Conservation (phyloP, 108 stramenopile species). For the Cyclostephanos tholiformis region DNA sequence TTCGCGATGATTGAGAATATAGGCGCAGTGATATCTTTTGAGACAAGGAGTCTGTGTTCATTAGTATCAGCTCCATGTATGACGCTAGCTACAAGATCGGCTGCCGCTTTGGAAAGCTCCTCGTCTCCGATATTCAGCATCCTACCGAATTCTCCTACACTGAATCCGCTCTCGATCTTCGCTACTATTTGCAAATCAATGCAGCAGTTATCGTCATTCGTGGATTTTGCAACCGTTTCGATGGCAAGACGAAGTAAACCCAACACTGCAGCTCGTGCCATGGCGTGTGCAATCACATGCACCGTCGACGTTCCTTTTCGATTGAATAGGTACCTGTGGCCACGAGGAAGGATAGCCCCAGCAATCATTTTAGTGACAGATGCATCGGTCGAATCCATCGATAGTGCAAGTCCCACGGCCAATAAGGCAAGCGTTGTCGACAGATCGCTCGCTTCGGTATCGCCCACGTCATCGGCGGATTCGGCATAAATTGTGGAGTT, state of each 20-base stretch:
- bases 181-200: conserved; percentile 44
- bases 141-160: conserved; percentile 18
- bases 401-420: conserved; percentile 23
- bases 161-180: conserved; percentile 37
- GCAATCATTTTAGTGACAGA: conserved; percentile 43
- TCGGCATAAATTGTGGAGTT: neutral
- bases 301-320: neutral
- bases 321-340: neutral
- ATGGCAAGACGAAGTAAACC: conserved; percentile 27
- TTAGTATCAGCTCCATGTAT: conserved; percentile 4
- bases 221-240: neutral
- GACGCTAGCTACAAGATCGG: conserved; percentile 43
- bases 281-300: conserved; percentile 20
- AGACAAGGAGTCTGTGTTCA: neutral
- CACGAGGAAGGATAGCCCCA: conserved; percentile 37
- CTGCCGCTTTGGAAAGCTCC: conserved; percentile 48
- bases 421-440: conserved; percentile 29
- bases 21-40: conserved; percentile 54
- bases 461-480: neutral
- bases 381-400: neutral
- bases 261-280: conserved; percentile 26
- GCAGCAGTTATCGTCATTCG: neutral
- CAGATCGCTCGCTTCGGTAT: conserved; percentile 1
- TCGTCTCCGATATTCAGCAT: conserved; percentile 22
- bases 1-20: conserved; percentile 61